Base-by-base conservation (phyloP, 441 rosid species). In the Gossypium davidsonii region DNA sequence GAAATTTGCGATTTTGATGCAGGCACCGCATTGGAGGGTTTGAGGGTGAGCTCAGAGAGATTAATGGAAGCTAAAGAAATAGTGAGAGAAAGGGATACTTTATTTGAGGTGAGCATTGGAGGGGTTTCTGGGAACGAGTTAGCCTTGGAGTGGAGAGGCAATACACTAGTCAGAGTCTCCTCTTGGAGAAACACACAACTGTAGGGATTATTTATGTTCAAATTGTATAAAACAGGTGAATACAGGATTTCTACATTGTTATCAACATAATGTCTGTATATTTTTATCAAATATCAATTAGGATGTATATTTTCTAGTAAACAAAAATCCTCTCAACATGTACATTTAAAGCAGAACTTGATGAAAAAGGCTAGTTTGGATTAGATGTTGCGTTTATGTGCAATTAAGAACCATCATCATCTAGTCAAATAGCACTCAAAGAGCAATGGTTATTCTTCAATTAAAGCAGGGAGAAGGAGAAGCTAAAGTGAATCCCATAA, bases 111-210 rank as follows among this genome's bases (percentile, higher is more conserved):
- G 67, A 78, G 77, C 25, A 62, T 70, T 70, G 85, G 76, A 64
- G 89, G 86, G 71, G 39, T 70, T 10, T 55, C 59, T n/a, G 63
- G 67, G 46, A 86, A 84, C 28, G 86, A 83, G 74, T 77, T 83
- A 77, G 76, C 79, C 59, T 69, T 89, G 75, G 83, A 74, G 21
- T 85, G 86, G 88, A 80, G 74, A 65, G 86, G 81, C 59, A 80
- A 71, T 49, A 79, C 79, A 2, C 63, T 87, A 11, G 77, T 85
- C n/a, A 84, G 73, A 73, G 62, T 87, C 52, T 80, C 86, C 39
- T 64, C 81, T n/a, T 85, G 88, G 88, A 82, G 79, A 71, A 79
- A 69, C 56, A 34, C 5, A 5, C 12, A 44, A 18, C 37, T 2
- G 5, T 3, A 67, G n/a, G n/a, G n/a, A 49, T 67, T 48, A n/a